These are phyloP conservation scores for Aspergillus ellipticus DNA, from an alignment of 495 filamentous ascomycete species.

Conservation along the genomic window DNA sequence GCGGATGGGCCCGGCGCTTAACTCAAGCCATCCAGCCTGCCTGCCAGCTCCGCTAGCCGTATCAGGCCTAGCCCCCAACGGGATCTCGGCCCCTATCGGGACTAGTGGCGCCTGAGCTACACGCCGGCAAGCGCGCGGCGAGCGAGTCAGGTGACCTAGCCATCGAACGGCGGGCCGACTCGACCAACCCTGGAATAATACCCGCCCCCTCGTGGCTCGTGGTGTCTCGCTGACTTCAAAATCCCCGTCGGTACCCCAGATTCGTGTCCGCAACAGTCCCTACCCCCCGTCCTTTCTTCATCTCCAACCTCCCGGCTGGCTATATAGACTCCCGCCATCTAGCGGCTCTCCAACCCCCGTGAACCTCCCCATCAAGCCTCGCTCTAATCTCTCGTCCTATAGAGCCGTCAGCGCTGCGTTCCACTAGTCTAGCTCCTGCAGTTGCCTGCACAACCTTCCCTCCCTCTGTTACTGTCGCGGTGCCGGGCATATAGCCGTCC, in stretches of 20 bases:
- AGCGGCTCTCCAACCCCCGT: neutral
- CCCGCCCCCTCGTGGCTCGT: neutral
- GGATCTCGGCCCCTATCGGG: neutral
- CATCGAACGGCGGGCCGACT: too few species aligned
- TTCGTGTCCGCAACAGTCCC: neutral
- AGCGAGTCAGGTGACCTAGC: too few species aligned
- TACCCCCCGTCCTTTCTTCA: neutral
- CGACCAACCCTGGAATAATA: neutral
- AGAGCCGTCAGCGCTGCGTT: neutral
- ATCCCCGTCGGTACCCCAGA: neutral
- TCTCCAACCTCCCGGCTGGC: neutral
- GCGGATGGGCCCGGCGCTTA: slow-evolving; percentile 1
- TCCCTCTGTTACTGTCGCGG: neutral
- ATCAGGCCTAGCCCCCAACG: neutral
- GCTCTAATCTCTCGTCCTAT: neutral
- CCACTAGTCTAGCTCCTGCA: neutral
- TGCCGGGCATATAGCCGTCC: neutral
- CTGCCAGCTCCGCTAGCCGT: neutral
- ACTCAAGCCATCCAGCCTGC: neutral
- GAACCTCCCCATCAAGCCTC: neutral
- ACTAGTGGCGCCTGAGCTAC: slow-evolving; percentile 5
- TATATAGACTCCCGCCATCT: neutral
- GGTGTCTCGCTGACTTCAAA: neutral
- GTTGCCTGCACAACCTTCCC: neutral
- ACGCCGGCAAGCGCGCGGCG: too few species aligned